Conservation (phyloP, 2,329 filamentous ascomycete species). For the Aspergillus sergii region DNA sequence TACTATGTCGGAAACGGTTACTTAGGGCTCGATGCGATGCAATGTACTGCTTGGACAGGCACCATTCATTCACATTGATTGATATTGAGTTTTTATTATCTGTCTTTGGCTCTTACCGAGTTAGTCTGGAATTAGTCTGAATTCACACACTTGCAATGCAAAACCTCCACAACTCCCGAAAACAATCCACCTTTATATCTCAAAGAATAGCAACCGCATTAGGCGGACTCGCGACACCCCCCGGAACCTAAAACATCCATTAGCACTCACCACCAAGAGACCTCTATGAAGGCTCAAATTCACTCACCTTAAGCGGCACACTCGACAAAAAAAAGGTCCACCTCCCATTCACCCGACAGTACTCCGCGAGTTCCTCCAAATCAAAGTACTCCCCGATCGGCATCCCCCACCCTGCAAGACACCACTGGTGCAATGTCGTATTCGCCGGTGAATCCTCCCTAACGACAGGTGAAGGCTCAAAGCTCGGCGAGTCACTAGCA, state of each 20-base stretch:
- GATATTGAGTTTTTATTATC: not conserved
- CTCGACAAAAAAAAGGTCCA: constrained; percentile 55
- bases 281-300: not conserved
- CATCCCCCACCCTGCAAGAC: constrained; percentile 53
- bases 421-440: constrained; percentile 33
- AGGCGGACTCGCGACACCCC: constrained; percentile 50
- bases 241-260: constrained; percentile 38
- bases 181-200: not conserved
- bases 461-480: constrained; percentile 45
- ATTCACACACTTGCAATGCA: not conserved
- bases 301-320: constrained; percentile 48
- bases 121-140: not conserved
- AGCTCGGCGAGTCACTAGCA: constrained; percentile 58
- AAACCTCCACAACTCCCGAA: not conserved
- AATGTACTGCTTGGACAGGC: not conserved
- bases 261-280: not conserved
- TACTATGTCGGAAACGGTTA: not conserved
- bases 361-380: constrained; percentile 42
- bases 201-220: constrained; percentile 50
- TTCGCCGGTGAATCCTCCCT: constrained; percentile 40
- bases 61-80: not conserved
- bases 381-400: constrained; percentile 51
- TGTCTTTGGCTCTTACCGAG: not conserved
- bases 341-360: constrained; percentile 39
- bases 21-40: not conserved